phyloP scores from a whole-genome alignment of 805 yeast genomes.

The Pichia nanzhaoensis region DNA sequence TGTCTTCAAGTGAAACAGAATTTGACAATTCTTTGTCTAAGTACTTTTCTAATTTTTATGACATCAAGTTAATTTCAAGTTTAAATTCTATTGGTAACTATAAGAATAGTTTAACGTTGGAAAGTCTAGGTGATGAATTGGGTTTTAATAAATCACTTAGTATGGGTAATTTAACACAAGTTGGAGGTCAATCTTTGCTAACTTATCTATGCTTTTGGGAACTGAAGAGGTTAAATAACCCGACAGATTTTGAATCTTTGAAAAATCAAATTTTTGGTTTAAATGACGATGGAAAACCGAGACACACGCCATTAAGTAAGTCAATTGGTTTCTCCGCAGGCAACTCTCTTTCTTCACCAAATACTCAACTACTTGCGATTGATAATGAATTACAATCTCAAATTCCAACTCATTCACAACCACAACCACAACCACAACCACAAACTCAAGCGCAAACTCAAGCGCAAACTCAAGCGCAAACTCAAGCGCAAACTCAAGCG shows the following conservation, averaged over 20 bases:
- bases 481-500: constrained; percentile 11
- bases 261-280: constrained; percentile 30
- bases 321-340: not conserved
- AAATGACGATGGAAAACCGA: constrained; percentile 16
- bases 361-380: constrained; percentile 2
- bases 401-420: too few relatives aligned
- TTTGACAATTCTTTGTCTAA: constrained; percentile 63
- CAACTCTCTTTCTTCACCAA: not conserved
- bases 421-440: too few relatives aligned
- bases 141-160: constrained; percentile 56
- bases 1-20: constrained; percentile 77
- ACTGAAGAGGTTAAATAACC: constrained; percentile 30
- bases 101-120: constrained; percentile 35
- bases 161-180: constrained; percentile 39
- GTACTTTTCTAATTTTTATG: constrained; percentile 79
- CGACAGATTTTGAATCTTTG: constrained; percentile 15
- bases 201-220: constrained; percentile 62
- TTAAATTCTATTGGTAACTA: constrained; percentile 19
- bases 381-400: constrained; percentile 2
- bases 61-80: constrained; percentile 54
- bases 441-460: not conserved
- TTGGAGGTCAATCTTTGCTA: constrained; percentile 57
- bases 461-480: constrained; percentile 6
- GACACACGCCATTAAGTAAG: constrained; percentile 5
- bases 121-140: constrained; percentile 62